Evolutionary conservation across 306 rosid species (phyloP).

Genomic region (Trifolium pratense): DNA sequence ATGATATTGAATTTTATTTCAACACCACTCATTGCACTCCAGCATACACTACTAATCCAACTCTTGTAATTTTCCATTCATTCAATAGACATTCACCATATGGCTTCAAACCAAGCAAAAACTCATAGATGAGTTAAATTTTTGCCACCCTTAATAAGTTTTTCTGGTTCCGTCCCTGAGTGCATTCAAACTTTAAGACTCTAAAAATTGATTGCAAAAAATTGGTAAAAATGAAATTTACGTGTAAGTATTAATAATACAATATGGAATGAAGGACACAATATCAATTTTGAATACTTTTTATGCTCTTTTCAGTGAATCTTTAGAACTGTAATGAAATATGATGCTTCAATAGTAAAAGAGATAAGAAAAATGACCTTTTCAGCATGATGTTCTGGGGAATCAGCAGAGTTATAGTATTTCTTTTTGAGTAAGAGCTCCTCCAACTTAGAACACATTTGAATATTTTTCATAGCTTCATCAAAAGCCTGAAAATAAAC

Average conservation of each 20-base stretch:
- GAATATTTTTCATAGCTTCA: slow-evolving; percentile 61
- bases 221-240: background rate
- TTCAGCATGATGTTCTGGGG: slow-evolving; percentile 65
- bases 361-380: slow-evolving; percentile 62
- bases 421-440: slow-evolving; percentile 75
- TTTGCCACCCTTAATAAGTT: no score
- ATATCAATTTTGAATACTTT: slow-evolving; percentile 20
- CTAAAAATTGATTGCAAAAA: background rate
- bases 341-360: slow-evolving; percentile 18
- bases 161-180: no score
- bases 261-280: no score
- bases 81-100: no score
- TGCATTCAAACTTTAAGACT: background rate
- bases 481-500: slow-evolving; percentile 62
- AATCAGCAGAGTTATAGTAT: slow-evolving; percentile 64
- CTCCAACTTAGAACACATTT: slow-evolving; percentile 67
- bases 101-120: no score
- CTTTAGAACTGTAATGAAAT: slow-evolving; percentile 20
- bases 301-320: slow-evolving; percentile 19
- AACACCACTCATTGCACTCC: no score
- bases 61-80: no score
- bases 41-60: no score
- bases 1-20: no score
- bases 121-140: no score
- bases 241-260: no score